These are phyloP conservation scores for Talaromyces nanjingensis DNA, from an alignment of 495 filamentous ascomycete genomes.

Conservation along the genomic window DNA sequence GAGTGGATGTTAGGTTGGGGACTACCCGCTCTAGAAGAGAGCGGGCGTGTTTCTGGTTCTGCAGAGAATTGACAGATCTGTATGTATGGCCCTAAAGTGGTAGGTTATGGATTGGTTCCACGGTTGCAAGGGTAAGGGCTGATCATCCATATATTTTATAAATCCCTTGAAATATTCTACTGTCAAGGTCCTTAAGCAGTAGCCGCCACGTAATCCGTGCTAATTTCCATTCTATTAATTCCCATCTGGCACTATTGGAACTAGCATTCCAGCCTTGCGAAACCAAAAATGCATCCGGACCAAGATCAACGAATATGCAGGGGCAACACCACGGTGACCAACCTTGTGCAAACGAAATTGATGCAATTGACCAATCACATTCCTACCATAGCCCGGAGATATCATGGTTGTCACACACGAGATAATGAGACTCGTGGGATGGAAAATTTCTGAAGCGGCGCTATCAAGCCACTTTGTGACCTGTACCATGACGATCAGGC, in stretches of 20 bases:
- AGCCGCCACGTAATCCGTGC: neutral
- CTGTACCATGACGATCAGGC: neutral
- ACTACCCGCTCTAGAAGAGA: neutral
- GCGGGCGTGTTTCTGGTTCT: neutral
- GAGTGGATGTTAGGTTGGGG: slow-evolving; percentile 18
- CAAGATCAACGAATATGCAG: neutral
- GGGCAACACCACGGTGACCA: neutral
- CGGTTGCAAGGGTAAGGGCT: neutral
- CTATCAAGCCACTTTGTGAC: neutral
- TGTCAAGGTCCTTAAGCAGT: too few relatives aligned
- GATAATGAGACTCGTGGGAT: neutral
- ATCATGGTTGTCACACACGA: neutral
- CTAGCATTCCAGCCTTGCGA: neutral
- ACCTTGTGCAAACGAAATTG: neutral
- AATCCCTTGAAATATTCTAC: too few relatives aligned
- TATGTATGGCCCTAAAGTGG: neutral
- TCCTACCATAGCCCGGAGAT: neutral
- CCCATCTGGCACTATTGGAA: neutral
- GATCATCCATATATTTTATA: neutral
- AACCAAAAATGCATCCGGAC: neutral
- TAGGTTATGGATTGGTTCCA: too few relatives aligned
- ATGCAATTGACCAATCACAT: neutral
- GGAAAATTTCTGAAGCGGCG: neutral
- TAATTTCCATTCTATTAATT: neutral
- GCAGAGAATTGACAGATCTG: neutral